Evolutionary conservation across 148 eudicot species (phyloP), one percentile per base, ranked within the genome.

Genomic region (Rhododendron ferrugineum): DNA sequence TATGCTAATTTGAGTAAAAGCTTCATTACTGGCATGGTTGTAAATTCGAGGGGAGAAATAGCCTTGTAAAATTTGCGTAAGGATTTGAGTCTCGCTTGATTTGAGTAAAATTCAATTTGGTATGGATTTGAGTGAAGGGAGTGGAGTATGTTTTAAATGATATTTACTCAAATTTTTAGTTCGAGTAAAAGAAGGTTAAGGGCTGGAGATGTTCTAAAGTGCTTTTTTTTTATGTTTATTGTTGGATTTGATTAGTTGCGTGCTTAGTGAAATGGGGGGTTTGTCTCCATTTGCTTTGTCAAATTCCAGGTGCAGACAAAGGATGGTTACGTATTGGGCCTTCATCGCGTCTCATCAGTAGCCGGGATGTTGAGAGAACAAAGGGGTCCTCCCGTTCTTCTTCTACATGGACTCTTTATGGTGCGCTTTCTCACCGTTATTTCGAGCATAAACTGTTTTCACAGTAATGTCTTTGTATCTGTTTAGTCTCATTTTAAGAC

Each of bases 341-440:
- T 96, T 84, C 97, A 95, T 74, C 95, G 98, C 1, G 96, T 95
- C 68, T 93, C 94, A 44, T 92, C 95, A 15, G 68, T 87, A 34
- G 70, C 86, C 0, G 83, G 62, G 9, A 85, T 36, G 16, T 52
- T 91, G 22, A 81, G 88, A 77, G 86, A 81, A 46, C 84, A 64
- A 60, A 90, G 82, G 74, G 92, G 92, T 37, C 89, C 91, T 78
- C 98, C 99, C 0, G 93, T 97, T 84, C 87, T 97, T 40, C 99
- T 97, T 70, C 85, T 88, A 74, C 99, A 97, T 89, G 99, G 99
- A 58, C 94, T 97, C 78, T 91, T 95, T 80, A 92, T 91, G 99
- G 99, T 97, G 28, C 87, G 82, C 42, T 32, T 42, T 22, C 50
- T 50, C 23, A 15, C 82, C 2, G 6, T 23, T 79, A 10, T 11